These are phyloP conservation scores for Jacaranda copaia DNA, from an alignment of 257 asterid genomes.

Conservation along the genomic window DNA sequence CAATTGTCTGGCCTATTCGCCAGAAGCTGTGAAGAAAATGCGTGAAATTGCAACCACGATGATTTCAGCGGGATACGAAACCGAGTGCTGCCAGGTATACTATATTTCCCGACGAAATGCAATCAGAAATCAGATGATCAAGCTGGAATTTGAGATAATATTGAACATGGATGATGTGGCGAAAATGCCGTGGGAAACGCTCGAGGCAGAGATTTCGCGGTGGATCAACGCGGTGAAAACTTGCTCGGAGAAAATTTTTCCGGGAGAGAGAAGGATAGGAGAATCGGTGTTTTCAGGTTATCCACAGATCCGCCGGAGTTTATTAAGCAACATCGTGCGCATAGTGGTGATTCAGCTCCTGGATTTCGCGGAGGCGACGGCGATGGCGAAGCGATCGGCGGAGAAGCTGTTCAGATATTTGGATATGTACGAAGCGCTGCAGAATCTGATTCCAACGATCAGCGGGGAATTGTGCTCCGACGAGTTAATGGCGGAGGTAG, in stretches of 20 bases:
- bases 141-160: constrained; percentile 61
- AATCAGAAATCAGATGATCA: constrained; percentile 55
- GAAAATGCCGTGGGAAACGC: constrained; percentile 69
- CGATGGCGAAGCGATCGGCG: constrained; percentile 72
- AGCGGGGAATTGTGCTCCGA: constrained; percentile 47
- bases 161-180: constrained; percentile 73
- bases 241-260: constrained; percentile 58
- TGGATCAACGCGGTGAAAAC: constrained; percentile 66
- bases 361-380: constrained; percentile 77
- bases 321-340: constrained; percentile 61
- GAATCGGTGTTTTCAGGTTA: constrained; percentile 56
- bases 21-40: constrained; percentile 52
- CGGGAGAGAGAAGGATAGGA: constrained; percentile 63
- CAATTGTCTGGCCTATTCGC: constrained; percentile 55
- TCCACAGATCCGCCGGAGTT: constrained; percentile 43
- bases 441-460: constrained; percentile 51
- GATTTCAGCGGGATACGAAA: constrained; percentile 78
- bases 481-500: constrained; percentile 55
- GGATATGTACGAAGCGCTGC: constrained; percentile 73
- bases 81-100: constrained; percentile 74
- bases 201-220: constrained; percentile 69
- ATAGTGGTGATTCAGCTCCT: constrained; percentile 73
- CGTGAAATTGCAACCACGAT: constrained; percentile 59
- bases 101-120: constrained; percentile 64
- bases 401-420: constrained; percentile 86